A percentile compares a stretch with the other conserved stretches of the same genome.
Conservation (phyloP, 2,329 filamentous ascomycete species). For the Nemania sp. region DNA sequence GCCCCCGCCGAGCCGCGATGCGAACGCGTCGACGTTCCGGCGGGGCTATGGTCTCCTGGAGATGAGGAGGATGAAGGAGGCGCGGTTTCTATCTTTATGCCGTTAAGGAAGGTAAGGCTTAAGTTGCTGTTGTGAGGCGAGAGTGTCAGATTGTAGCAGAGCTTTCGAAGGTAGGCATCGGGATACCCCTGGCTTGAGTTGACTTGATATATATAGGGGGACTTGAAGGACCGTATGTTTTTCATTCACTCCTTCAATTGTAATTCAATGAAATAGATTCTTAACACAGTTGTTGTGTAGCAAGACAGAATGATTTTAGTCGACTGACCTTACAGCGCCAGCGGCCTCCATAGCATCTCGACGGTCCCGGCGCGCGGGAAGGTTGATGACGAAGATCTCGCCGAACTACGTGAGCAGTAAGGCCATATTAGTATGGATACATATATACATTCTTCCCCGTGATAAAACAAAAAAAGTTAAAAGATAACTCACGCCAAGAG, state of each 20-base stretch:
- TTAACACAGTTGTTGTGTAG: no score
- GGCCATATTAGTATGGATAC: not conserved
- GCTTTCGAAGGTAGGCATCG: no score
- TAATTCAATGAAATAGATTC: no score
- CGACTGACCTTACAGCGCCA: constrained; percentile 46
- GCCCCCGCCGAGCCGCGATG: constrained; percentile 33
- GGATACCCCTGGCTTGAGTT: no score
- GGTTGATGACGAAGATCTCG: constrained; percentile 55
- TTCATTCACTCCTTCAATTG: no score
- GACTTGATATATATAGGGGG: no score
- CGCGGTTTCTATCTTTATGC: constrained; percentile 45
- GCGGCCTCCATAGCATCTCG: constrained; percentile 54
- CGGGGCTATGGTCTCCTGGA: not conserved
- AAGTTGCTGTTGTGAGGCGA: constrained; percentile 41
- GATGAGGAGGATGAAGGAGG: constrained; percentile 1
- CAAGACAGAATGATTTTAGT: constrained; percentile 32
- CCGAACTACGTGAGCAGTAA: constrained; percentile 48
- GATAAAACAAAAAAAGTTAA: not conserved
- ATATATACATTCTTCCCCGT: no score
- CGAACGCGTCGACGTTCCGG: not conserved
- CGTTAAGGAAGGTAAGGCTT: constrained; percentile 51
- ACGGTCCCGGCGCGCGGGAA: constrained; percentile 54
- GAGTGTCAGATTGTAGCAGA: not conserved
- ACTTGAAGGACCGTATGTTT: no score
- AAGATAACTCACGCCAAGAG: constrained; percentile 28